Evolutionary conservation across 371 early-diverging fungal genomes (phyloP), one percentile per base, ranked within the genome.

Genomic region (Lichtheimia ramosa): DNA sequence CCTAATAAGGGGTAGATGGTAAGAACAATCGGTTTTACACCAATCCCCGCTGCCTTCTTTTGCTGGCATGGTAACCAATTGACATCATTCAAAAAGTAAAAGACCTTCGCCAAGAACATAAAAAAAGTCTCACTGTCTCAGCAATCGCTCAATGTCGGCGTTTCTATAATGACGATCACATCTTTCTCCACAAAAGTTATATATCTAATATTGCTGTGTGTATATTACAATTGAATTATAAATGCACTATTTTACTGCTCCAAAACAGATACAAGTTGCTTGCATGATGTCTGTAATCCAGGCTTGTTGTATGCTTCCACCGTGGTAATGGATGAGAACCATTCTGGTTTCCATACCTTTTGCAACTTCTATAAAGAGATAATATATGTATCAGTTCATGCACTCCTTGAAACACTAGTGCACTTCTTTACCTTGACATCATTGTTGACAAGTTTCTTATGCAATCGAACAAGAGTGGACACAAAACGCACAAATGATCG

Each of bases 401-500:
- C 10, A 34, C 23, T 5, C 41, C 14, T 23, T 50, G n/a, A 49
- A 43, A 64, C 62, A 59, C 34, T 10, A 34, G 10, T 34, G 34
- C 8, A 10, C 2, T 10, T 8, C 34, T 34, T 34, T 68, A 71
- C 72, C 63, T 68, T 66, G 41, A 48, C 60, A 57, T 67, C 58
- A 48, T 62, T 51, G 20, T 57, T 57, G 41, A 58, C 54, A n/a
- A 70, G 61, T 59, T 67, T 70, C 24, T 67, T 64, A 20, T 73
- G 70, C 21, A 67, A 56, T 61, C 65, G 63, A 27, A 70, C 61
- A 50, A 70, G 50, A 42, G 58, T 51, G 42, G 51, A 43, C 13
- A 70, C 56, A 55, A 67, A 73, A 59, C 65, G 50, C 20, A 67
- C 46, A 46, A 65, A 73, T 16, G 64, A 59, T 43, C 65, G 64